Evolutionary conservation across 2,329 filamentous ascomycete species (phyloP).

Genomic region (Trichoderma sp.): DNA sequence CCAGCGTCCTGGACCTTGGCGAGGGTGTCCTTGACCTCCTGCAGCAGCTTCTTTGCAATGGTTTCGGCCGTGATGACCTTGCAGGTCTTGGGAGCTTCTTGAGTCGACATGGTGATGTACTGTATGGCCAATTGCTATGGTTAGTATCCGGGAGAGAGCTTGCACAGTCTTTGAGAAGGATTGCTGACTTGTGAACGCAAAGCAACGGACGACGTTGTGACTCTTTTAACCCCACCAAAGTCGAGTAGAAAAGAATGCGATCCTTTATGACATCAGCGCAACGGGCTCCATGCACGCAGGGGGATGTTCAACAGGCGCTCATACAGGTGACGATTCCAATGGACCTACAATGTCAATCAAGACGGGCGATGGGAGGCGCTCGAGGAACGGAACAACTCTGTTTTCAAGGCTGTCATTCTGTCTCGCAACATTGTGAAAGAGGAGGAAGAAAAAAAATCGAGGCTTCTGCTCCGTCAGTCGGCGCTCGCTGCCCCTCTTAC

Average conservation of each 20-base stretch:
- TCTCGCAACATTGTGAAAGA: constrained; percentile 1
- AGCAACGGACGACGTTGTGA: constrained; percentile 4
- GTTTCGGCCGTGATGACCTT: constrained; percentile 89
- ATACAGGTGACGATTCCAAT: neutral
- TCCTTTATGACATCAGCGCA: constrained; percentile 26
- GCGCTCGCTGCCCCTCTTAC: constrained; percentile 40
- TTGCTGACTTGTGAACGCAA: constrained; percentile 13
- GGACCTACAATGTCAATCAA: neutral
- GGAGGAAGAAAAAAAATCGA: constrained; percentile 24
- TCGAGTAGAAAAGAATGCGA: constrained; percentile 5
- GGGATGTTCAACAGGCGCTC: neutral
- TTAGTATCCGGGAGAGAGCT: neutral
- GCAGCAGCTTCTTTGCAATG: constrained; percentile 79
- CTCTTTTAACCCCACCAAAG: constrained; percentile 26
- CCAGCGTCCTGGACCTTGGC: constrained; percentile 65
- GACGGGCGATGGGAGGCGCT: constrained; percentile 3
- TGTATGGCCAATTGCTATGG: neutral
- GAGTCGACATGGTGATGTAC: constrained; percentile 36
- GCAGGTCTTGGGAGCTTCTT: constrained; percentile 67
- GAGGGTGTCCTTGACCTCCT: constrained; percentile 76
- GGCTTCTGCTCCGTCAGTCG: constrained; percentile 25
- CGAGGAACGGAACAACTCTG: constrained; percentile 5
- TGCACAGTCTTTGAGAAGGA: neutral
- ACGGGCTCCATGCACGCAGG: neutral
- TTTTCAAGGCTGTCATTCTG: constrained; percentile 8